Percentiles rank a stretch among this genome's conserved stretches.
These are phyloP conservation scores for Sanghuangporus baumii DNA, from an alignment of 1,284 basidiomycete genomes.

Conservation along the genomic window DNA sequence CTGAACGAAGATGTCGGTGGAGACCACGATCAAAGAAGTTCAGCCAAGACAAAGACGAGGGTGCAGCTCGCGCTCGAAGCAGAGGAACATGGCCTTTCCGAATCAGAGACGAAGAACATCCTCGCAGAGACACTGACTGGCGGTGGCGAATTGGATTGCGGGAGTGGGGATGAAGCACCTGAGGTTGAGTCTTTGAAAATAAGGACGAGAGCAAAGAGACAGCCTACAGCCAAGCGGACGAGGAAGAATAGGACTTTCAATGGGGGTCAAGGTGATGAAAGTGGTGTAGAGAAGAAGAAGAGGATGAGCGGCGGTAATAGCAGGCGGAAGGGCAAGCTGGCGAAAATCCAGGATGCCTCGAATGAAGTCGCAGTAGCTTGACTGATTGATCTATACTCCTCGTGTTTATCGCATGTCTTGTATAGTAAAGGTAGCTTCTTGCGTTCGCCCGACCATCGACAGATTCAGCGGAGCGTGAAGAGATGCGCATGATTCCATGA, in stretches of 20 bases:
- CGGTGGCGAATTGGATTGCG: slow-evolving; percentile 1
- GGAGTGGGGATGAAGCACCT: slow-evolving; percentile 13
- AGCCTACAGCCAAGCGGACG: too few relatives aligned
- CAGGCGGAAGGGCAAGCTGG: not conserved
- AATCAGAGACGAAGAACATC: not conserved
- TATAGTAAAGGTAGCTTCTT: too few relatives aligned
- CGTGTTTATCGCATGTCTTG: too few relatives aligned
- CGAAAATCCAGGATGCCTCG: not conserved
- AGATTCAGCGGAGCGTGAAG: too few relatives aligned
- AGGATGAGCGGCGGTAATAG: not conserved
- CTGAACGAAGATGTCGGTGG: not conserved
- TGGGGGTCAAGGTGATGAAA: too few relatives aligned
- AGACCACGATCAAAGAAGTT: not conserved
- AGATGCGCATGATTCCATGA: too few relatives aligned
- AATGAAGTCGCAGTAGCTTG: not conserved
- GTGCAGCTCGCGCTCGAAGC: slow-evolving; percentile 7
- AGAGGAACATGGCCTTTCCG: slow-evolving; percentile 9
- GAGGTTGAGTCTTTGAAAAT: not conserved
- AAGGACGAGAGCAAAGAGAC: not conserved
- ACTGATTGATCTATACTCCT: not conserved
- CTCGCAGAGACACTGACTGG: not conserved
- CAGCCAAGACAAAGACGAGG: not conserved
- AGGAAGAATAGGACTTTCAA: not conserved
- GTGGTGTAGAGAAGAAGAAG: not conserved
- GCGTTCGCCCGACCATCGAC: too few relatives aligned